phyloP scores from a whole-genome alignment of 768 basidiomycete species.

The Agaricus subrufescens region DNA sequence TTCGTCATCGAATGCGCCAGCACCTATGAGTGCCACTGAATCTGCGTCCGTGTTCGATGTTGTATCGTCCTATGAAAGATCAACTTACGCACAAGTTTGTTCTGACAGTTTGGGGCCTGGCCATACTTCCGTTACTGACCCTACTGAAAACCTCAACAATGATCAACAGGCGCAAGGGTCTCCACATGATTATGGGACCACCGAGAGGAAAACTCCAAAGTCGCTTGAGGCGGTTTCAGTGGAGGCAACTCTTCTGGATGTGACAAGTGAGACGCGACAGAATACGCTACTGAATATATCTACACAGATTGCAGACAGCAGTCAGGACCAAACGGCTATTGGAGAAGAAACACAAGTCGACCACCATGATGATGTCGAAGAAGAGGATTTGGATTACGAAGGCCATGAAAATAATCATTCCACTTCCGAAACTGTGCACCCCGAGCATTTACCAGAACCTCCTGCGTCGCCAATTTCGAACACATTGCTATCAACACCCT shows the following conservation, averaged over 20 bases:
- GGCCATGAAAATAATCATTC: conserved; percentile 10
- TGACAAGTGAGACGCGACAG: conserved; percentile 31
- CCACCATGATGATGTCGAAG: neutral
- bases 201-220: conserved; percentile 15
- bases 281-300: conserved; percentile 2
- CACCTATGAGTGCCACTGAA: conserved; percentile 23
- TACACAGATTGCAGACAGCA: neutral
- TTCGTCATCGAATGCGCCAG: conserved; percentile 4
- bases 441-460: conserved; percentile 54
- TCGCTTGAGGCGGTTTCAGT: conserved; percentile 42
- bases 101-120: conserved; percentile 33
- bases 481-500: conserved; percentile 36
- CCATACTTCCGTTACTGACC: conserved; percentile 44
- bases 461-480: conserved; percentile 54
- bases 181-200: neutral
- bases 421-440: conserved; percentile 19
- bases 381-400: conserved; percentile 16
- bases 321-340: neutral
- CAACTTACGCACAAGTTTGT: conserved; percentile 33
- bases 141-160: conserved; percentile 37
- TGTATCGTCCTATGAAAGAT: conserved; percentile 27
- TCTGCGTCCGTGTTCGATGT: conserved; percentile 48
- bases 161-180: conserved; percentile 27
- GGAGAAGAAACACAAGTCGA: conserved; percentile 14
- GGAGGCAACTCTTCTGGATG: conserved; percentile 45